These are phyloP conservation scores for Lepidium africanum DNA, from an alignment of 345 rosid genomes.

Conservation along the genomic window DNA sequence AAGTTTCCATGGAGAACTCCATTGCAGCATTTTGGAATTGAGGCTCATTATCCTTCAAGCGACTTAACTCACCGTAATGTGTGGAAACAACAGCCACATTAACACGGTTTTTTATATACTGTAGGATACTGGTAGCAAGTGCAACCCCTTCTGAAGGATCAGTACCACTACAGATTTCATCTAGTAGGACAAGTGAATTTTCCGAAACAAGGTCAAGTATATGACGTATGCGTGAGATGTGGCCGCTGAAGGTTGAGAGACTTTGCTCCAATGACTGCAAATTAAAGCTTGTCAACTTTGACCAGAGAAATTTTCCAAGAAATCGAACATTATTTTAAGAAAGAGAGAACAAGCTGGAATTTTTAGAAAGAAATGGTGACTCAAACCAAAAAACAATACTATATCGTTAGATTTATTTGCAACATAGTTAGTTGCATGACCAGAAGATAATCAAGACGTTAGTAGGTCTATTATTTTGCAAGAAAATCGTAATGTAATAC, in stretches of 20 bases:
- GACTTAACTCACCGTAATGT: slow-evolving; percentile 85
- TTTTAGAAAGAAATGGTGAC: background rate
- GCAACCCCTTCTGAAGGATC: slow-evolving; percentile 97
- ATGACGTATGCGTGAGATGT: slow-evolving; percentile 57
- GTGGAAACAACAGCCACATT: slow-evolving; percentile 74
- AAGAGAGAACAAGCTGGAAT: background rate
- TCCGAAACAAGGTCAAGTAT: slow-evolving; percentile 62
- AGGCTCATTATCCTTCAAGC: slow-evolving; percentile 59
- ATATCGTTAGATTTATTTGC: background rate
- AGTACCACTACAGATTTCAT: slow-evolving; percentile 93
- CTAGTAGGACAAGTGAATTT: slow-evolving; percentile 82
- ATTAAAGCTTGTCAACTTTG: background rate
- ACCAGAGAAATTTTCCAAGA: background rate
- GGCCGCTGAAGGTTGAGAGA: slow-evolving; percentile 92
- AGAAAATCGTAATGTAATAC: slow-evolving; percentile 38
- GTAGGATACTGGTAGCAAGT: slow-evolving; percentile 72
- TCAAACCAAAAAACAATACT: background rate
- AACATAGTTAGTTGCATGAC: background rate
- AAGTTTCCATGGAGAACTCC: slow-evolving; percentile 85
- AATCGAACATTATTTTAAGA: background rate
- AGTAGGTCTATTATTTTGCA: background rate
- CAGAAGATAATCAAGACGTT: background rate
- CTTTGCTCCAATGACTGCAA: slow-evolving; percentile 87
- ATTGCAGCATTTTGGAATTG: slow-evolving; percentile 84
- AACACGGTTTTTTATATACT: slow-evolving; percentile 49